These are phyloP conservation scores for Draba incana DNA, from an alignment of 345 rosid species.

Conservation along the genomic window DNA sequence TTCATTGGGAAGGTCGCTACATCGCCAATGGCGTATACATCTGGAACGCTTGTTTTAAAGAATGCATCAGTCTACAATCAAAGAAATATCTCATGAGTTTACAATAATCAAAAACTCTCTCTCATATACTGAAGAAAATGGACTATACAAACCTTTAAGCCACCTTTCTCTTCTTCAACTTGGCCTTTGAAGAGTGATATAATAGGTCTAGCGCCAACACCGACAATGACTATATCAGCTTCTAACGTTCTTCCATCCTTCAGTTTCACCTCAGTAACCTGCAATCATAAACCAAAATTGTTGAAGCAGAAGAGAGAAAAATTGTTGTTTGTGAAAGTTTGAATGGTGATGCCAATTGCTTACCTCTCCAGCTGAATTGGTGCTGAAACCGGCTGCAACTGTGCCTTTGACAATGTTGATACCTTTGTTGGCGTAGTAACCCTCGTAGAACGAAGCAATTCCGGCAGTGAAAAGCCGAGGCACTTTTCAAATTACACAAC, in stretches of 20 bases:
- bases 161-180: constrained; percentile 91
- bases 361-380: constrained; percentile 78
- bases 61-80: constrained; percentile 41
- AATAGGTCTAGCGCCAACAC: constrained; percentile 94
- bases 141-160: constrained; percentile 58
- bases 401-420: constrained; percentile 78
- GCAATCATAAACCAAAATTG: constrained; percentile 17
- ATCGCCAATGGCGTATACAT: constrained; percentile 95
- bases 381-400: constrained; percentile 74
- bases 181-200: constrained; percentile 80
- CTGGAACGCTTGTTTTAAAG: constrained; percentile 48
- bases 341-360: background rate
- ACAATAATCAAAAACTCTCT: background rate
- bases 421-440: constrained; percentile 75
- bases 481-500: constrained; percentile 71
- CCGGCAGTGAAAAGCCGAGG: constrained; percentile 89
- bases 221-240: constrained; percentile 93
- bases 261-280: constrained; percentile 67
- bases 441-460: constrained; percentile 87
- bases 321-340: constrained; percentile 11
- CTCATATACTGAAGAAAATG: background rate
- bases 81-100: constrained; percentile 11
- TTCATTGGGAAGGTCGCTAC: constrained; percentile 89
- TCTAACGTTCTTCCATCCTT: constrained; percentile 86
- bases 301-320: background rate